phyloP scores from a whole-genome alignment of 805 yeast species.

The Kuraishia piskuri region DNA sequence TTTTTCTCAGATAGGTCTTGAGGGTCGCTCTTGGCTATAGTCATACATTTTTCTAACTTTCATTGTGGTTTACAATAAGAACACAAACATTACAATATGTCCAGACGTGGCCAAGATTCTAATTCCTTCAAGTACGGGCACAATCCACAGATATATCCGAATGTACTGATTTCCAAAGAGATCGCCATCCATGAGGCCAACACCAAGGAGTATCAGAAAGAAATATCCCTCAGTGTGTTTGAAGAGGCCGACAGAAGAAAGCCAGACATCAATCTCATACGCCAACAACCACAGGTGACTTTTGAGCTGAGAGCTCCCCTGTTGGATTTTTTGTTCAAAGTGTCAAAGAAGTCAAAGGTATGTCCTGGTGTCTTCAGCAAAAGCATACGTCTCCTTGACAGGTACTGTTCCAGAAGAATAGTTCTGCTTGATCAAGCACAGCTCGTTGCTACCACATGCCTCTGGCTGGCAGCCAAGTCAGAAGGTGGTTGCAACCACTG shows the following conservation, averaged over 20 bases:
- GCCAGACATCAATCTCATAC: slow-evolving; percentile 47
- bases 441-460: slow-evolving; percentile 71
- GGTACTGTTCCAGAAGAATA: slow-evolving; percentile 74
- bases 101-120: neutral
- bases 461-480: slow-evolving; percentile 81
- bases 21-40: neutral
- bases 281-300: slow-evolving; percentile 72
- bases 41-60: neutral
- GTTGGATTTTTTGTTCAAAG: slow-evolving; percentile 64
- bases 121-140: slow-evolving; percentile 7
- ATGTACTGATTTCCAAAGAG: slow-evolving; percentile 40
- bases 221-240: slow-evolving; percentile 31
- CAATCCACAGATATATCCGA: slow-evolving; percentile 42
- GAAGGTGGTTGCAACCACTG: slow-evolving; percentile 68
- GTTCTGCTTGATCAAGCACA: slow-evolving; percentile 73
- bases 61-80: no score
- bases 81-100: neutral
- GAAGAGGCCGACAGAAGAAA: slow-evolving; percentile 28
- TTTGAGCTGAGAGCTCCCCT: slow-evolving; percentile 53
- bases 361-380: slow-evolving; percentile 54
- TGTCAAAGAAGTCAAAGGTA: slow-evolving; percentile 47
- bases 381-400: slow-evolving; percentile 62
- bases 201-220: slow-evolving; percentile 44
- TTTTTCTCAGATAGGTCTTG: neutral
- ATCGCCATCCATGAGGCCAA: slow-evolving; percentile 33